A percentile compares a stretch with the other conserved stretches of the same genome.
phyloP scores from a whole-genome alignment of 805 yeast genomes.

The Metschnikowia orientalis region DNA sequence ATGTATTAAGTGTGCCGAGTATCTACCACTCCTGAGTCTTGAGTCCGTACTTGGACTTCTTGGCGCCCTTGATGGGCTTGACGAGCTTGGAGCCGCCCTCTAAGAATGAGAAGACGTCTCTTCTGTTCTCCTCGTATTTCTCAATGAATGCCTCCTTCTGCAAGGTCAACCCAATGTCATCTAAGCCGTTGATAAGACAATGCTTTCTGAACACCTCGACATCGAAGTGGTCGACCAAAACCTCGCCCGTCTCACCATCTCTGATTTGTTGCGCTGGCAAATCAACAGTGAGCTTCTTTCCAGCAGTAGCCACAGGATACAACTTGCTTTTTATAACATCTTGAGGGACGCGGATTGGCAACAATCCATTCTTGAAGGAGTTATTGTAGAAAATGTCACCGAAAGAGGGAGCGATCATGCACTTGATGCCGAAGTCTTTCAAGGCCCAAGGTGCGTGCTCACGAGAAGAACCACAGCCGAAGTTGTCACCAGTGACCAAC shows the following conservation, averaged over 20 bases:
- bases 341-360: conserved; percentile 88
- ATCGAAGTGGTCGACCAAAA: conserved; percentile 77
- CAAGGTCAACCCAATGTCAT: conserved; percentile 92
- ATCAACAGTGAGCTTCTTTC: conserved; percentile 71
- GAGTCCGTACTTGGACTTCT: conserved; percentile 62
- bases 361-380: conserved; percentile 91
- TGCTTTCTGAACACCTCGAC: conserved; percentile 91
- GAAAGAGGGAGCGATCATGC: conserved; percentile 95
- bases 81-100: conserved; percentile 79
- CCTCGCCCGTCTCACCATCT: conserved; percentile 54
- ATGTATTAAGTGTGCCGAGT: too few species aligned
- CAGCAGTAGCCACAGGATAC: conserved; percentile 74
- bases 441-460: conserved; percentile 99
- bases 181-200: conserved; percentile 90
- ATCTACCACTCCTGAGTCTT: conserved; percentile 70
- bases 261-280: conserved; percentile 81
- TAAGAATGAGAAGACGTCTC: conserved; percentile 79
- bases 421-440: conserved; percentile 93
- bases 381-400: conserved; percentile 98
- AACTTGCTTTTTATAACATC: conserved; percentile 67
- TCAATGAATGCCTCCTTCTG: conserved; percentile 77
- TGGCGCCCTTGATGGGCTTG: conserved; percentile 63
- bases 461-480: conserved; percentile 98
- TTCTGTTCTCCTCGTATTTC: conserved; percentile 74
- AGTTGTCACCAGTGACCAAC: conserved; percentile 92